Evolutionary conservation across 768 basidiomycete genomes (phyloP), one percentile per base, ranked within the genome.

Genomic region (Pholiota microspora): DNA sequence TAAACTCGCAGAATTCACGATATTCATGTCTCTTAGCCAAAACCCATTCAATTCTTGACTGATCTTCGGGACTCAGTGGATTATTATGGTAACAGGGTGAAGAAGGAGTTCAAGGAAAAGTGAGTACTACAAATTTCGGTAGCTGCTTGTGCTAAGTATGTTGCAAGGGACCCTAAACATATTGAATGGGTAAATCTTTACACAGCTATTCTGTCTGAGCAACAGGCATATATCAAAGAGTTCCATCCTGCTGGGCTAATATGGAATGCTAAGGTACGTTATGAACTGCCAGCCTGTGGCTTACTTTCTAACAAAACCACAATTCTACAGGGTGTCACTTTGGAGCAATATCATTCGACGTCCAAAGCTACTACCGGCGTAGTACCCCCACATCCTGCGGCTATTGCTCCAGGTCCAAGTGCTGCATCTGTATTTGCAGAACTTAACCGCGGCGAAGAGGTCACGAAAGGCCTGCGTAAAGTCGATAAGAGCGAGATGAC

Each of bases 401-500:
- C 78, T 6, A 71, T 70, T 2, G 73, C 81, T 24, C 73, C 69
- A 2, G 83, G 82, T n/a, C n/a, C n/a, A 2, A 86, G 88, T 10
- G 78, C 80, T 13, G 84, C 84, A 9, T 89, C 90, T 3, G 89
- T 99, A 23, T 95, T 99, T 53, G 92, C 94, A 1, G 83, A 93
- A 51, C 73, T 99, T 44, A 98, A 98, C 66, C 82, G 88, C 36
- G 95, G 96, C 0, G 90, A 86, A 58, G 86, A 88, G 3, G 87
- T 99, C 29, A 98, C 96, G 5, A 91, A 89, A 66, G 86, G 90
- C 9, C 70, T 99, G 62, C 86, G 89, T 61, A 98, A 97, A 69
- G 97, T 99, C 25, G 92, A 94, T 67, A 89, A 86, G 76, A 94
- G 91, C 59, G 89, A 98, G 69, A 95, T 96, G 94, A 98, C 94